Evolutionary conservation across 2,329 filamentous ascomycete genomes (phyloP), one percentile per base, ranked within the genome.

Genomic region (Fulvia fulva): DNA sequence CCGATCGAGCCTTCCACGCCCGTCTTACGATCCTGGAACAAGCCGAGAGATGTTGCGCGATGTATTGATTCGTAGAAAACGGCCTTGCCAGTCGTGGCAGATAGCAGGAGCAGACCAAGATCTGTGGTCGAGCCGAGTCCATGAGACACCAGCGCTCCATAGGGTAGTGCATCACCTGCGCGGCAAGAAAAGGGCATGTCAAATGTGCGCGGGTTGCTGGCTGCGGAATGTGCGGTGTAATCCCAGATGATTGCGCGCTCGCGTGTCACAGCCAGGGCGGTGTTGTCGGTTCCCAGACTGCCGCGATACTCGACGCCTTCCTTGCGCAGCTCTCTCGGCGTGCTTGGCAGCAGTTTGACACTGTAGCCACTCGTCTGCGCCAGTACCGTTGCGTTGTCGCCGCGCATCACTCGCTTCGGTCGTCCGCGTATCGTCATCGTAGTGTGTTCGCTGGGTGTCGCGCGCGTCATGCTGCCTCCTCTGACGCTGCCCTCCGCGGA

Each of bases 41-140:
- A 84, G 62, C 89, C 90, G 56, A 95, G 81, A 0, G 90, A 91
- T 41, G 91, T 89, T 9, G 91, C 91, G 73, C 87, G 91, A 56
- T 93, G 91, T 63, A 97, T 89, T 41, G 91, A 95, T 72, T 97
- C 94, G 91, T 94, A 97, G 74, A 94, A 97, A 46, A 90, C 87
- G 53, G 97, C 85, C 73, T 87, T 92, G 53, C 94, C 94, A 51
- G 82, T 91, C 19, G 84, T 84, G 12, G 93, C 89, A 77, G 93
- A 90, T 37, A 97, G 82, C 37, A 97, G 83, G 26, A 99, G 85
- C 37, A 99, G 81, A 2, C 94, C 94, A 32, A 92, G 88, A 66
- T 96, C 89, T 51, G 85, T 84, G n/a, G 84, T 85, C 4, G 87
- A 87, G 11, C 89, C 87, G 5, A 50, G 47, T 5, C 90, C 89